Percentiles rank a stretch among this genome's conserved stretches.
Conservation (phyloP, 768 basidiomycete species). For the Russula sp. region DNA sequence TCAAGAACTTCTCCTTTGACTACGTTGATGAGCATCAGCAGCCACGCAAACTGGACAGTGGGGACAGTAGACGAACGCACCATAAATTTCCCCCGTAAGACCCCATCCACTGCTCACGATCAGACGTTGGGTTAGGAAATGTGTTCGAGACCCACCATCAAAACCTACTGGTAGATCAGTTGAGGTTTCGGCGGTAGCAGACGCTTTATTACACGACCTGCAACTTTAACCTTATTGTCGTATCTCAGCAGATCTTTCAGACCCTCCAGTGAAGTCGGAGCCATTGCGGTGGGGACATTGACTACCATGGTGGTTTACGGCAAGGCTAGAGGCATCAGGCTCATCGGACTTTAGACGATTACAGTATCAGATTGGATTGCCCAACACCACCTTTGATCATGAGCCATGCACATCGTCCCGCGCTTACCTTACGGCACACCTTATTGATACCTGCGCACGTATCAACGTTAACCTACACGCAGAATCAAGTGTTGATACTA, state of each 20-base stretch:
- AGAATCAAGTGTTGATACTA: slow-evolving; percentile 43
- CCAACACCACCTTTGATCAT: not conserved
- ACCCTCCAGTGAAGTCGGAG: slow-evolving; percentile 50
- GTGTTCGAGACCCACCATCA: slow-evolving; percentile 47
- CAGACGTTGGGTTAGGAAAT: not conserved
- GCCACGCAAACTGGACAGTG: slow-evolving; percentile 8
- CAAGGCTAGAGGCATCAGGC: not conserved
- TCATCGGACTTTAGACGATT: no score
- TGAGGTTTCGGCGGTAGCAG: not conserved
- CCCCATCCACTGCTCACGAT: slow-evolving; percentile 67
- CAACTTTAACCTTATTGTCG: slow-evolving; percentile 89
- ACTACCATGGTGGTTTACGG: slow-evolving; percentile 10
- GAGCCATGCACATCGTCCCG: not conserved
- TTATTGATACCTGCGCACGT: slow-evolving; percentile 43
- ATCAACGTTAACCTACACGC: slow-evolving; percentile 46
- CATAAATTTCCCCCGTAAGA: slow-evolving; percentile 93
- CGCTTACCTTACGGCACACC: slow-evolving; percentile 14
- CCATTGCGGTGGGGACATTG: slow-evolving; percentile 29
- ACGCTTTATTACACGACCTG: slow-evolving; percentile 50
- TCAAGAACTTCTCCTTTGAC: slow-evolving; percentile 89
- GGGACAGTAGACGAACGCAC: slow-evolving; percentile 31
- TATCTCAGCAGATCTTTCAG: slow-evolving; percentile 44
- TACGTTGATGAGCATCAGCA: slow-evolving; percentile 29
- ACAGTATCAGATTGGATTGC: not conserved
- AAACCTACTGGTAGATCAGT: slow-evolving; percentile 35